Evolutionary conservation across 2,329 filamentous ascomycete species (phyloP), one percentile per base, ranked within the genome.

Genomic region (Neopestalotiopsis clavispora): DNA sequence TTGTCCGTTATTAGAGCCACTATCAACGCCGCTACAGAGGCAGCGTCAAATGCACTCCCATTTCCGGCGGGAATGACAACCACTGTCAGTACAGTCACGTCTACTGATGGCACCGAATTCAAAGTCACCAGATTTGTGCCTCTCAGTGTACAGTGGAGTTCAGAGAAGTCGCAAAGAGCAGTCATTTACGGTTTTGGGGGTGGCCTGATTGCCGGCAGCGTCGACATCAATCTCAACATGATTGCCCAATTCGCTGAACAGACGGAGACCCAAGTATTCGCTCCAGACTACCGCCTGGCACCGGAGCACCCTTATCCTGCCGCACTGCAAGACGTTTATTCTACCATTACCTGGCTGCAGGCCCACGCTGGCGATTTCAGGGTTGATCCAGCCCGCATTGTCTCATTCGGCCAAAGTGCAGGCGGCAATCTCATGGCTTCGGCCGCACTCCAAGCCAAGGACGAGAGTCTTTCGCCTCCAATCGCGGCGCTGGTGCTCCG

Each of bases 231-330:
- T 68, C 66, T 67, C 13, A n/a, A 45, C 12, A 17, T 42, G 14
- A 69, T 73, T 52, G 65, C 71, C 2, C 49, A 68, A 30, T 42
- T 73, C 2, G 74, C 72, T 5, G 12, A 73, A n/a, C 52, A 20
- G 28, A 72, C 66, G 28, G 61, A 52, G 3, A 65, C 70, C 3
- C 74, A 75, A 45, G 68, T 75, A 28, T 76, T 76, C 66, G 72
- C 83, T 68, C 81, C 85, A 4, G 81, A 84, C 61, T 87, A 87
- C 71, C 77, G 84, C 0, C 78, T 87, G 6, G 84, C 82, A 2
- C 85, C 85, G 0, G 84, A 87, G 68, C 75, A 84, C 68, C 78
- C 78, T n/a, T 85, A 83, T 67, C 84, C 84, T 0, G 76, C 73
- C 12, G 79, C 80, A 4, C 75, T 85, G 4, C 74, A 84, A 66